A percentile compares a stretch with the other conserved stretches of the same genome.
These are phyloP conservation scores for Hemileccinum rubropunctum DNA, from an alignment of 768 basidiomycete species.

Conservation along the genomic window DNA sequence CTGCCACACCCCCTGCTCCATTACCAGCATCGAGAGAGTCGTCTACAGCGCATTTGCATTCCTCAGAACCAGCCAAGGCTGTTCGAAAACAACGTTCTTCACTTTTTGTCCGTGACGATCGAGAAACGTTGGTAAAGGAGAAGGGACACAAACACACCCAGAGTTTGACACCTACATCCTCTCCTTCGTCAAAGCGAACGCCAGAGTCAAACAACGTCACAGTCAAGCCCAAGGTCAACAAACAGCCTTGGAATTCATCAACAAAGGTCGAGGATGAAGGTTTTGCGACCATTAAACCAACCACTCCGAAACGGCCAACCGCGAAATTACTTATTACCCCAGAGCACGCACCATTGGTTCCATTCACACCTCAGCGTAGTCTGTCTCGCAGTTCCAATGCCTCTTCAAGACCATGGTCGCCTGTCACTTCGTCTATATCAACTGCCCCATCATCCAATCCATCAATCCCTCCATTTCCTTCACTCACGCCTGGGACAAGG, in stretches of 20 bases:
- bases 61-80: constrained; percentile 50
- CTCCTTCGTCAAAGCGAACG: constrained; percentile 43
- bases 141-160: constrained; percentile 66
- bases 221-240: constrained; percentile 37
- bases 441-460: constrained; percentile 55
- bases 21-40: constrained; percentile 43
- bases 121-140: constrained; percentile 50
- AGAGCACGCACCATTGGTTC: constrained; percentile 44
- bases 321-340: constrained; percentile 47
- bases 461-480: constrained; percentile 36
- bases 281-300: constrained; percentile 43
- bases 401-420: constrained; percentile 80
- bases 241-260: constrained; percentile 77
- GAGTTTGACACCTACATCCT: constrained; percentile 69
- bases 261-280: constrained; percentile 66
- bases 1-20: constrained; percentile 43
- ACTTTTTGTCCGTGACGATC: constrained; percentile 48
- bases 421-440: constrained; percentile 66
- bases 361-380: constrained; percentile 57
- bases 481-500: constrained; percentile 27
- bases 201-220: constrained; percentile 39
- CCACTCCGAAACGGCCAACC: constrained; percentile 47
- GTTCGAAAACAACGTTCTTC: constrained; percentile 63
- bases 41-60: constrained; percentile 38
- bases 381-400: constrained; percentile 71